Evolutionary conservation across 2,329 filamentous ascomycete genomes (phyloP).

Genomic region (Penicillium corylophilum): DNA sequence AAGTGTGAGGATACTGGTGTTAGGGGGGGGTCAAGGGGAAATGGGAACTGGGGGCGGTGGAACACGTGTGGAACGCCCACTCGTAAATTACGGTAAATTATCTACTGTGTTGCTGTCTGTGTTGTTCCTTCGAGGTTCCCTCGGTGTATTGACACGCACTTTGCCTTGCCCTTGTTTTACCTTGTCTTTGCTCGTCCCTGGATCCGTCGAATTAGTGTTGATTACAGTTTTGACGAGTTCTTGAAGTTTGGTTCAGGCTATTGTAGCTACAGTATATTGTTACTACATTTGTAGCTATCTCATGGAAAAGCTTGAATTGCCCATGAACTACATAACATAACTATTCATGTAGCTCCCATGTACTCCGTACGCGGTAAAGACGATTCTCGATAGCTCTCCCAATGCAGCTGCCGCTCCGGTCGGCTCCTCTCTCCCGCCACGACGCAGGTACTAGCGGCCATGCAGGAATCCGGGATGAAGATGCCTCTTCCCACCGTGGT

Average conservation of each 20-base stretch:
- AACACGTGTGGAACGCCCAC: slow-evolving; percentile 16
- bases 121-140: not conserved
- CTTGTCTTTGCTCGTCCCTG: not conserved
- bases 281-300: too few species aligned
- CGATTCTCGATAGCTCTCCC: not conserved
- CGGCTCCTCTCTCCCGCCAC: not conserved
- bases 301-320: too few species aligned
- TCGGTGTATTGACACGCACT: not conserved
- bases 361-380: too few species aligned
- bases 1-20: slow-evolving; percentile 12
- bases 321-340: too few species aligned
- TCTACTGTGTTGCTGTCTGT: not conserved
- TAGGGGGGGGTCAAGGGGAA: slow-evolving; percentile 6
- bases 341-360: too few species aligned
- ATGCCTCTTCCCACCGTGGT: not conserved
- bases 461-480: not conserved
- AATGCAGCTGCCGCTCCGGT: not conserved
- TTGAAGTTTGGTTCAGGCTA: too few species aligned
- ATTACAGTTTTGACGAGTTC: not conserved
- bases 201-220: not conserved
- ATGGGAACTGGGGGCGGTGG: slow-evolving; percentile 18
- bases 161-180: not conserved
- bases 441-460: not conserved
- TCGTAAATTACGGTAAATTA: slow-evolving; percentile 10
- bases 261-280: too few species aligned